phyloP scores from a whole-genome alignment of 352 stramenopile genomes.

The Globisporangium acanthophoron region DNA sequence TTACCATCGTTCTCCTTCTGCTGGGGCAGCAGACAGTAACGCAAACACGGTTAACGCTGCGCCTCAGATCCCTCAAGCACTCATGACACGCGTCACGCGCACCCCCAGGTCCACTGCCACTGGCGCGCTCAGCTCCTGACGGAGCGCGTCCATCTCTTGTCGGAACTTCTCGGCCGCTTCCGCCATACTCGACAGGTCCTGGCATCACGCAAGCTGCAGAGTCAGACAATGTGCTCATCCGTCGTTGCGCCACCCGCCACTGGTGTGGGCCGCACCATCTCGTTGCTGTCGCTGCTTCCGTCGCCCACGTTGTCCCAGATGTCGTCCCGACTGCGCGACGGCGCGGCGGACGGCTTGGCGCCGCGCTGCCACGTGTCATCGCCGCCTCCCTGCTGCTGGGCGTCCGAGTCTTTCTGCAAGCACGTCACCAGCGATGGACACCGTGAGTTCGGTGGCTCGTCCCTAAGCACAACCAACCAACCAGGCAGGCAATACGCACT shows the following conservation, averaged over 20 bases:
- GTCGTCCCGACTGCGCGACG: constrained; percentile 32
- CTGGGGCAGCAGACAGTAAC: constrained; percentile 1
- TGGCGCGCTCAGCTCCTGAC: constrained; percentile 37
- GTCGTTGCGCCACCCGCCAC: too few species aligned
- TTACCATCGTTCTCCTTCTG: constrained; percentile 46
- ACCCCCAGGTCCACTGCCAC: constrained; percentile 25
- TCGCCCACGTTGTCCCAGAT: constrained; percentile 79
- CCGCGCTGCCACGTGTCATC: constrained; percentile 62
- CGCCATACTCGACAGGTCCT: constrained; percentile 82
- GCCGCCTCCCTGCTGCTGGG: constrained; percentile 17
- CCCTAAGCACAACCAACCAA: background rate
- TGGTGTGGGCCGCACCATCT: constrained; percentile 37
- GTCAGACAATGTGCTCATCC: background rate
- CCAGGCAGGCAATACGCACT: constrained; percentile 5
- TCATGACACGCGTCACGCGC: background rate
- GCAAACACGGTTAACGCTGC: background rate
- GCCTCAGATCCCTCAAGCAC: background rate
- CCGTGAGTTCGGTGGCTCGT: background rate
- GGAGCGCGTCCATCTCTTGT: constrained; percentile 81
- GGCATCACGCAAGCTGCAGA: constrained; percentile 5
- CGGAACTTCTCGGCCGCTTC: constrained; percentile 78
- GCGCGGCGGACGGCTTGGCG: constrained; percentile 26
- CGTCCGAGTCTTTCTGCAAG: constrained; percentile 22
- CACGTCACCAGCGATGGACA: background rate
- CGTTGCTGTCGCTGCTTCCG: constrained; percentile 34